Base-by-base conservation (phyloP, 2,329 filamentous ascomycete species). In the Lanzia echinophila region DNA sequence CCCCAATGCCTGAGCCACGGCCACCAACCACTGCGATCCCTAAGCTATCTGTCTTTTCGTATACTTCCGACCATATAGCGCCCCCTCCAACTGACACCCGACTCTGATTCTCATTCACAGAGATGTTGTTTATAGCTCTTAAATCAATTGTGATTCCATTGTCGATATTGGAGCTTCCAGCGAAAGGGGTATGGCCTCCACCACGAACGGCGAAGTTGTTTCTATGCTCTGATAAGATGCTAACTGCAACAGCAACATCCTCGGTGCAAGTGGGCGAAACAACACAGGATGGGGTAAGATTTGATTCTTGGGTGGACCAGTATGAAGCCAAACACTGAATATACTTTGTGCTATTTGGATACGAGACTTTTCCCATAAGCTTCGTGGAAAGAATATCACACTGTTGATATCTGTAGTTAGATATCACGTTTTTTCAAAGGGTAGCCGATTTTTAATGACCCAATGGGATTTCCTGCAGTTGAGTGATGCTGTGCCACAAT, bases 61-160 rank as follows among this genome's bases (percentile, higher is more conserved):
- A 64, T 6, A 63, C 55, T 38, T 58, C 67, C 6, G 56, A 47
- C 73, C 73, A 75, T 10, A 61, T 59, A 39, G 65, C 64, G 10
- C 72, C 73, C 3, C 68, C 53, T 1, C 71, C 72, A 8, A 75
- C 58, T 4, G 57, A 60, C 7, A 66, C 69, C 5, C 62, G 59
- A 0, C 56, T 63, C 8, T 64, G 62, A 17, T 69, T 62, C 1
- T 58, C 51, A 12, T 63, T 62, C 6, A 63, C 55, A 2, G 69
- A 57, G 33, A 67, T 53, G 24, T 59, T 20, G 28, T 61, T 60
- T 13, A 67, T 34, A 17, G 58, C 55, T 28, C 66, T 69, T 11
- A 78, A 70, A 15, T 77, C 77, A 57, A 83, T 74, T 5, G 78
- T 64, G 1, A 78, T 68, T 0, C 77, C 77, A 2, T 68, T 72